These are phyloP conservation scores for Salix arbutifolia DNA, from an alignment of 345 rosid species.

Conservation along the genomic window DNA sequence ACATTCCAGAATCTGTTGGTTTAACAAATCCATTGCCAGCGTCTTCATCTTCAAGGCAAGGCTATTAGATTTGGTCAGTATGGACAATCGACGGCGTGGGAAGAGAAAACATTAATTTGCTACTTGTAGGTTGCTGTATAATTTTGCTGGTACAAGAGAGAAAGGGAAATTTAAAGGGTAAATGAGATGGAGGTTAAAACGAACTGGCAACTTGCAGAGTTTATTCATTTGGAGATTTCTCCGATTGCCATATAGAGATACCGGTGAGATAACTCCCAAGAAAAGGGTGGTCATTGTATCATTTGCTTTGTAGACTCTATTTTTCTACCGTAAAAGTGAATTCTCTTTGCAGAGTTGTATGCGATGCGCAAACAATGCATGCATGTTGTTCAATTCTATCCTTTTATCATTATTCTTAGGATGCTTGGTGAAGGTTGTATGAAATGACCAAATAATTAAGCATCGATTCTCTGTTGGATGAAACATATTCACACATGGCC, in stretches of 20 bases:
- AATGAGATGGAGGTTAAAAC: neutral
- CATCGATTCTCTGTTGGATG: neutral
- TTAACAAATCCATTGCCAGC: conserved; percentile 47
- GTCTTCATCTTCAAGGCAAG: conserved; percentile 44
- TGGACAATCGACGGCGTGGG: conserved; percentile 22
- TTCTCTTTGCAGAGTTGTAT: too few relatives aligned
- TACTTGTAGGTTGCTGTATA: neutral
- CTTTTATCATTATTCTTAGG: neutral
- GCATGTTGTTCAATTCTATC: too few relatives aligned
- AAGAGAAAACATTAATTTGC: conserved; percentile 21
- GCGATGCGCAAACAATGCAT: too few relatives aligned
- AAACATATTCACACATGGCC: neutral
- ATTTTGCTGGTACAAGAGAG: neutral
- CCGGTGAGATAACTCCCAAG: too few relatives aligned
- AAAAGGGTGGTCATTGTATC: too few relatives aligned
- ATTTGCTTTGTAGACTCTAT: too few relatives aligned
- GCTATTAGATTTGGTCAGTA: conserved; percentile 31
- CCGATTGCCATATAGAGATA: neutral
- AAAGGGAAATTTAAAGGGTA: neutral
- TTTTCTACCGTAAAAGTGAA: too few relatives aligned
- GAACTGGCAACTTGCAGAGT: neutral
- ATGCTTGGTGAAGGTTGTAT: neutral
- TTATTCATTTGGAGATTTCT: too few relatives aligned
- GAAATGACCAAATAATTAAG: neutral
- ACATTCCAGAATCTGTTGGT: conserved; percentile 89